These are phyloP conservation scores for Phoma sp. DNA, from an alignment of 2,329 filamentous ascomycete species.

Conservation along the genomic window DNA sequence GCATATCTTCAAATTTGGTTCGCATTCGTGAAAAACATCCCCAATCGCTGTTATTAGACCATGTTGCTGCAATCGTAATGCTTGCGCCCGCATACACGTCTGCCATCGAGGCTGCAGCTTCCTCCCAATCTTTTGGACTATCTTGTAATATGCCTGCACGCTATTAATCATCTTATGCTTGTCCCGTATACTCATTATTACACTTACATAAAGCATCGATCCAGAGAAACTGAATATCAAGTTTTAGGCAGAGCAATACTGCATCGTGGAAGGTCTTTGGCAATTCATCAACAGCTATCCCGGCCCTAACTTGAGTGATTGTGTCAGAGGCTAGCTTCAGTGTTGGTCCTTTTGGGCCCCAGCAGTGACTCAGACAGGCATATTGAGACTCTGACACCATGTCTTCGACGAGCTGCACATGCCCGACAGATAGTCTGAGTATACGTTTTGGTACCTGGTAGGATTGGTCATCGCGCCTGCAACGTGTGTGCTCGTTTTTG, in stretches of 20 bases:
- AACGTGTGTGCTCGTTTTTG: not conserved
- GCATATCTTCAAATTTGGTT: not conserved
- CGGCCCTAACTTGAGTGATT: not conserved
- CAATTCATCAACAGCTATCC: not conserved
- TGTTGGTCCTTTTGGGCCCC: not conserved
- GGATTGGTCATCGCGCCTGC: not conserved
- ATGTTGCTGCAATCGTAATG: not conserved
- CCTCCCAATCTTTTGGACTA: not conserved
- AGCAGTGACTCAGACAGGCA: not conserved
- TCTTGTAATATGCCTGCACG: not conserved
- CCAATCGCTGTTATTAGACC: not conserved
- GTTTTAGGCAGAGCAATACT: not conserved
- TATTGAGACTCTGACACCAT: not conserved
- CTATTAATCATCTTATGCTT: not conserved
- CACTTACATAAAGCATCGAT: not conserved
- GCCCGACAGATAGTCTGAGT: not conserved
- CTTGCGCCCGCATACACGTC: not conserved
- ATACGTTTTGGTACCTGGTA: not conserved
- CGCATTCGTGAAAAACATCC: not conserved
- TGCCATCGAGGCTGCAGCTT: not conserved
- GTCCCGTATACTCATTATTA: no score
- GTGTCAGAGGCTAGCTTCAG: not conserved
- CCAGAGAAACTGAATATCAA: not conserved
- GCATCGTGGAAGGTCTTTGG: not conserved
- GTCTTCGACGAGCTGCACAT: not conserved